phyloP scores from a whole-genome alignment of 257 asterid genomes.

The Solanum arcanum region DNA sequence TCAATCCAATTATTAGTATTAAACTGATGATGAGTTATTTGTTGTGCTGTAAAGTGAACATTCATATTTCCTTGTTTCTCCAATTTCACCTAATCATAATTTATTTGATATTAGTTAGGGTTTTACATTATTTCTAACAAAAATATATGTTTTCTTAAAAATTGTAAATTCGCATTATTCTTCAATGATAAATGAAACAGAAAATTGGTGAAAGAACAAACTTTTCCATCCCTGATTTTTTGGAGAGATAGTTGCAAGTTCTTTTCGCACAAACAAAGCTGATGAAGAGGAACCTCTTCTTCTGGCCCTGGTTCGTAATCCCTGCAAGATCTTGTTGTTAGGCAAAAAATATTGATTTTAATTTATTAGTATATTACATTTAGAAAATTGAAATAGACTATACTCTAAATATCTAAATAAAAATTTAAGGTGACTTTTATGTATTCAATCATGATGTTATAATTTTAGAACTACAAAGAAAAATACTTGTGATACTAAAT shows the following conservation, averaged over 20 bases:
- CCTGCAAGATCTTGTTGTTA: constrained; percentile 10
- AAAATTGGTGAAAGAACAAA: background rate
- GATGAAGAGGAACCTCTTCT: constrained; percentile 42
- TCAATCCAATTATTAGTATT: background rate
- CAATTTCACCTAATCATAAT: constrained; percentile 7
- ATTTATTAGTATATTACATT: too few species aligned
- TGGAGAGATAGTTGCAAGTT: constrained; percentile 34
- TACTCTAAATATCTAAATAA: background rate
- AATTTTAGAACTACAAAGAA: background rate
- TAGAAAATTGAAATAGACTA: background rate
- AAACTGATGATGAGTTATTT: background rate
- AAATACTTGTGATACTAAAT: background rate
- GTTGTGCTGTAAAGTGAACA: background rate
- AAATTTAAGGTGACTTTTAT: background rate
- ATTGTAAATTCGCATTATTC: background rate
- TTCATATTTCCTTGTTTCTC: background rate
- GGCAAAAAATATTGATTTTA: background rate
- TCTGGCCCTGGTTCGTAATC: constrained; percentile 32
- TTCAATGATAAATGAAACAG: background rate
- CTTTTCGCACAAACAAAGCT: constrained; percentile 45
- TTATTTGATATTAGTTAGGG: background rate
- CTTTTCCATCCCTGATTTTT: background rate
- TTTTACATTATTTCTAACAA: background rate
- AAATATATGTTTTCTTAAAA: background rate
- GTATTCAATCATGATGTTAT: background rate